Conservation (phyloP, 1,284 basidiomycete genomes). For the Ceratobasidium sp. region DNA sequence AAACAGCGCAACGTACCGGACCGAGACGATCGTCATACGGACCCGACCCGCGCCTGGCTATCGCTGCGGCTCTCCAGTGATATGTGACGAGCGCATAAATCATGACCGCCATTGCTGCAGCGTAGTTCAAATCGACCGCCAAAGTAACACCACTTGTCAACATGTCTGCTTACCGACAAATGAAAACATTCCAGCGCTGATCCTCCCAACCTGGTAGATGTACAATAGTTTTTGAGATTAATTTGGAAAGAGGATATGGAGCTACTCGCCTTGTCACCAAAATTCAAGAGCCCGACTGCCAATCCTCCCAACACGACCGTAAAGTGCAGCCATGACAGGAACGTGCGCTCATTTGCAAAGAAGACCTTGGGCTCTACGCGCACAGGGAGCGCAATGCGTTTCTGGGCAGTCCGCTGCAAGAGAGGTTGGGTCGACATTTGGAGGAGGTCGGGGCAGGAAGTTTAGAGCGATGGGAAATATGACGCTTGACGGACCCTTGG, state of each 20-base stretch:
- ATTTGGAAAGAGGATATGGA: background rate
- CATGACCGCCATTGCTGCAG: conserved; percentile 94
- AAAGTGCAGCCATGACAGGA: conserved; percentile 96
- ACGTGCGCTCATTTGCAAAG: conserved; percentile 93
- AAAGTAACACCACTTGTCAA: background rate
- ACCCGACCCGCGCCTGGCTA: conserved; percentile 89
- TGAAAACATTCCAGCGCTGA: conserved; percentile 93
- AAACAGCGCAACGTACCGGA: conserved; percentile 64
- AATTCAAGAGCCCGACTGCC: conserved; percentile 96
- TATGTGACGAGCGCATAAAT: conserved; percentile 94
- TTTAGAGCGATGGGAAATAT: conserved; percentile 16
- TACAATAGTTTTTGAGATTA: conserved; percentile 6
- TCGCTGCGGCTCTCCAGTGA: conserved; percentile 95
- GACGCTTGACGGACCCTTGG: conserved; percentile 35
- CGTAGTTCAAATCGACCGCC: conserved; percentile 14
- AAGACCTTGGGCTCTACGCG: conserved; percentile 95
- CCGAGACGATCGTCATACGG: conserved; percentile 98
- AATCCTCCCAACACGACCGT: conserved; percentile 93
- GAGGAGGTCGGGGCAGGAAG: conserved; percentile 45
- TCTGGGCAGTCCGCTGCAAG: conserved; percentile 93
- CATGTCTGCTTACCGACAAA: conserved; percentile 74
- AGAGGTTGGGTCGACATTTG: conserved; percentile 97
- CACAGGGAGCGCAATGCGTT: conserved; percentile 94
- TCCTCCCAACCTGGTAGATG: conserved; percentile 78
- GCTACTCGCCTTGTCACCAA: conserved; percentile 86